Conservation (phyloP, 2,329 filamentous ascomycete species). For the Monosporascus ibericus region DNA sequence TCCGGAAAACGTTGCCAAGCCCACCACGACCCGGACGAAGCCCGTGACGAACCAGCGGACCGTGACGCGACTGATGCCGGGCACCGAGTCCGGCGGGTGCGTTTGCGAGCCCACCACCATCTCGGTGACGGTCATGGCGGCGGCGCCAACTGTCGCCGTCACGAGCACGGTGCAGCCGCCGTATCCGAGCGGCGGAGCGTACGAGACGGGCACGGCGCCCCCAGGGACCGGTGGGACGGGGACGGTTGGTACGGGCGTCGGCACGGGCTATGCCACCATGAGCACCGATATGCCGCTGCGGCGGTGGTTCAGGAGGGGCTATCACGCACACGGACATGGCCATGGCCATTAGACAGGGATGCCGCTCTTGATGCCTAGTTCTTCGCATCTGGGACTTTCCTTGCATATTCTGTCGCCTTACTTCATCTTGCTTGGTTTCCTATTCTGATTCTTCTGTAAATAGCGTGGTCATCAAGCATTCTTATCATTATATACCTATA, state of each 20-base stretch:
- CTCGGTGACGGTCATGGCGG: slow-evolving; percentile 17
- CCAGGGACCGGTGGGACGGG: background rate
- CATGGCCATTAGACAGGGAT: background rate
- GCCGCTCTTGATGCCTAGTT: background rate
- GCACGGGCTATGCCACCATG: background rate
- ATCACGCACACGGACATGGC: background rate
- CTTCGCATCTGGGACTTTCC: background rate
- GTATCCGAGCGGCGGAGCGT: slow-evolving; percentile 11
- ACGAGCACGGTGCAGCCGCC: slow-evolving; percentile 20
- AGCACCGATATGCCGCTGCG: background rate
- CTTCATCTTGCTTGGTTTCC: background rate
- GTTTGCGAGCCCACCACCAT: slow-evolving; percentile 18
- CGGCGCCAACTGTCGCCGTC: slow-evolving; percentile 11
- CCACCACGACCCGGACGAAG: slow-evolving; percentile 11
- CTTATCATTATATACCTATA: too few relatives aligned
- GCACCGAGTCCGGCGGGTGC: slow-evolving; percentile 3
- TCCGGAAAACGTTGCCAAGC: background rate
- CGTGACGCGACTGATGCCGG: slow-evolving; percentile 1
- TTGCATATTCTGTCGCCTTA: background rate
- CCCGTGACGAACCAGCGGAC: slow-evolving; percentile 9
- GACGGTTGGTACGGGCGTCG: too few relatives aligned
- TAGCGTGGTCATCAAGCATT: background rate
- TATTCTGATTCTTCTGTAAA: background rate
- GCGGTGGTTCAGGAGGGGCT: background rate
- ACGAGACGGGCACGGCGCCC: background rate